A percentile compares a stretch with the other conserved stretches of the same genome.
Evolutionary conservation across 2,329 filamentous ascomycete species (phyloP).

Genomic region (Fusarium avenaceum): DNA sequence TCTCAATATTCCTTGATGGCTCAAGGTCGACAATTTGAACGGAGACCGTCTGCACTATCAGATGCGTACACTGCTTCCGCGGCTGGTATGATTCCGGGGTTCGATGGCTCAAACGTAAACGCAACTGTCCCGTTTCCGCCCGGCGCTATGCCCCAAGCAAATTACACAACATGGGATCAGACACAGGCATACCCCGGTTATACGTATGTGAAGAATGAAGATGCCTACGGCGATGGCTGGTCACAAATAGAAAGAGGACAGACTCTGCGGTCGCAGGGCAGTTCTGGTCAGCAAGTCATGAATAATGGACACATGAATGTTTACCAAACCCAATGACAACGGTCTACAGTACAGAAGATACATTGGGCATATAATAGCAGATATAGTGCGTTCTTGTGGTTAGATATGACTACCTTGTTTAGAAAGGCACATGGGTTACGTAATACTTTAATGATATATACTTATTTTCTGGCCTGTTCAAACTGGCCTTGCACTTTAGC

Average conservation of each 20-base stretch:
- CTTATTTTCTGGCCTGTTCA: not conserved
- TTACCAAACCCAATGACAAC: conserved; percentile 35
- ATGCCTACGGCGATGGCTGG: conserved; percentile 56
- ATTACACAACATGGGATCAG: conserved; percentile 62
- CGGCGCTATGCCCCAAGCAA: conserved; percentile 54
- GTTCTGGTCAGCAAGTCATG: conserved; percentile 30
- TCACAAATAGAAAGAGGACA: conserved; percentile 44
- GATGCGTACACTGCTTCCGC: conserved; percentile 61
- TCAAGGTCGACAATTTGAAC: conserved; percentile 58
- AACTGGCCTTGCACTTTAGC: not conserved
- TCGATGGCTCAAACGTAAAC: conserved; percentile 54
- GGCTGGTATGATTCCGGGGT: conserved; percentile 54
- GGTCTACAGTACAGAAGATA: conserved; percentile 1
- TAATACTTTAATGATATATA: conserved; percentile 17
- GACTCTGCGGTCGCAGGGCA: conserved; percentile 25
- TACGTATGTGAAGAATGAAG: conserved; percentile 57
- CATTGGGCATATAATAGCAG: not conserved
- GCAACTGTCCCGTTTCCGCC: conserved; percentile 54
- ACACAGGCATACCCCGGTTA: conserved; percentile 51
- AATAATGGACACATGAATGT: conserved; percentile 17
- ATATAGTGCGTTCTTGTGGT: not conserved
- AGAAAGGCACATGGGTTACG: not conserved
- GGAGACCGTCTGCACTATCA: conserved; percentile 58
- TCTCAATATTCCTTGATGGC: conserved; percentile 58
- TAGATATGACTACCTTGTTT: conserved; percentile 1